Conservation (phyloP, 2,329 filamentous ascomycete species). For the Fusarium oligoseptatum region DNA sequence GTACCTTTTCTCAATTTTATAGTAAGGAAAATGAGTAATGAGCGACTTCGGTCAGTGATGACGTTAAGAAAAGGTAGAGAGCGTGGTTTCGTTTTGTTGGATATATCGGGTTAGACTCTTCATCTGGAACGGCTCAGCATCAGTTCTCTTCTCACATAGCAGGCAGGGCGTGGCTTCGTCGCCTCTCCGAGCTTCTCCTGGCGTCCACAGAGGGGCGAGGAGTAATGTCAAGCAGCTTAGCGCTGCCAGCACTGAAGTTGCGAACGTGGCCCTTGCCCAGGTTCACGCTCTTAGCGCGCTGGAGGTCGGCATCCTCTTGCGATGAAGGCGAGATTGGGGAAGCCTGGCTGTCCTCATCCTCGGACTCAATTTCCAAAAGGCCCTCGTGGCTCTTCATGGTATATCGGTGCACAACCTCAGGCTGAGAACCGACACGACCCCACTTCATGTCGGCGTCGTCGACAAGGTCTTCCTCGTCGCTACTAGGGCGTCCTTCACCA, state of each 20-base stretch:
- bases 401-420: slow-evolving; percentile 71
- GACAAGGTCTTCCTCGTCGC: slow-evolving; percentile 67
- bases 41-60: slow-evolving; percentile 51
- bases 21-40: slow-evolving; percentile 50
- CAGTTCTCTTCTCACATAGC: slow-evolving; percentile 34
- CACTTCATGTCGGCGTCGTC: slow-evolving; percentile 62
- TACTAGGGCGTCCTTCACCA: slow-evolving; percentile 67
- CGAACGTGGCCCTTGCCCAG: slow-evolving; percentile 74
- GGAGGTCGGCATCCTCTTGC: slow-evolving; percentile 57
- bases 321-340: slow-evolving; percentile 47
- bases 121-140: slow-evolving; percentile 29
- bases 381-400: slow-evolving; percentile 67
- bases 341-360: slow-evolving; percentile 49
- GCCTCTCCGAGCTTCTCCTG: slow-evolving; percentile 54
- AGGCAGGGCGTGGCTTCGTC: slow-evolving; percentile 39
- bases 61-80: slow-evolving; percentile 42
- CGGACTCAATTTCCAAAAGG: slow-evolving; percentile 59
- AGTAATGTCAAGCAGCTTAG: slow-evolving; percentile 77
- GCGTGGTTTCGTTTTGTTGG: slow-evolving; percentile 26
- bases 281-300: slow-evolving; percentile 79
- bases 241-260: slow-evolving; percentile 83
- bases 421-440: slow-evolving; percentile 63
- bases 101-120: slow-evolving; percentile 40
- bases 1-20: slow-evolving; percentile 24
- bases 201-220: slow-evolving; percentile 67